These are phyloP conservation scores for Penicillium ucsense DNA, from an alignment of 495 filamentous ascomycete genomes.

Conservation along the genomic window DNA sequence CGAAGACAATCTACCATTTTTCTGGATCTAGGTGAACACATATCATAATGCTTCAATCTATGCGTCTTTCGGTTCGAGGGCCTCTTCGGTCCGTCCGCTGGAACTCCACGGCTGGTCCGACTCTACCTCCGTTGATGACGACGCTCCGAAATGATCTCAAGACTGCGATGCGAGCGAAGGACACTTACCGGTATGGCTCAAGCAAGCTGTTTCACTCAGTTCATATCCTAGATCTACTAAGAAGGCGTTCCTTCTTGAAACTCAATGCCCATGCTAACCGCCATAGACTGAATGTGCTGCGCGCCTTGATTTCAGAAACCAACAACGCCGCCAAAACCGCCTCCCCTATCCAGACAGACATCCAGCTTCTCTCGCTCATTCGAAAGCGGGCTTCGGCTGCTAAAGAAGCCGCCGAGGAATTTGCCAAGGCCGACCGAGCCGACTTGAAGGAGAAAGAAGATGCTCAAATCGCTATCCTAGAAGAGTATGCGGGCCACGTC, in stretches of 20 bases:
- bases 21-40: not conserved
- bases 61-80: slow-evolving; percentile 18
- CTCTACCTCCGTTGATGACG: slow-evolving; percentile 36
- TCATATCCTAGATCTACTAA: not conserved
- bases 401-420: slow-evolving; percentile 43
- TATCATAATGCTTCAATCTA: slow-evolving; percentile 19
- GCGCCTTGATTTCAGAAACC: slow-evolving; percentile 50
- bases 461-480: slow-evolving; percentile 41
- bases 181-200: slow-evolving; percentile 36
- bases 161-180: slow-evolving; percentile 51
- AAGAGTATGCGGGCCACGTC: slow-evolving; percentile 48
- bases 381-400: slow-evolving; percentile 41
- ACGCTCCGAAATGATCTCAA: slow-evolving; percentile 51
- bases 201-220: not conserved
- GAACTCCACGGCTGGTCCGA: slow-evolving; percentile 32
- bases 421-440: slow-evolving; percentile 36
- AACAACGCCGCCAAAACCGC: slow-evolving; percentile 53
- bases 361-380: slow-evolving; percentile 49
- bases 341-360: slow-evolving; percentile 47
- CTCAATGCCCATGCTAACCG: not conserved
- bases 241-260: no score
- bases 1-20: not conserved
- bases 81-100: slow-evolving; percentile 26
- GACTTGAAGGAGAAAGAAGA: slow-evolving; percentile 53
- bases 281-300: slow-evolving; percentile 46